Evolutionary conservation across 2,329 filamentous ascomycete species (phyloP).

Genomic region (Waltergamsia citrina): DNA sequence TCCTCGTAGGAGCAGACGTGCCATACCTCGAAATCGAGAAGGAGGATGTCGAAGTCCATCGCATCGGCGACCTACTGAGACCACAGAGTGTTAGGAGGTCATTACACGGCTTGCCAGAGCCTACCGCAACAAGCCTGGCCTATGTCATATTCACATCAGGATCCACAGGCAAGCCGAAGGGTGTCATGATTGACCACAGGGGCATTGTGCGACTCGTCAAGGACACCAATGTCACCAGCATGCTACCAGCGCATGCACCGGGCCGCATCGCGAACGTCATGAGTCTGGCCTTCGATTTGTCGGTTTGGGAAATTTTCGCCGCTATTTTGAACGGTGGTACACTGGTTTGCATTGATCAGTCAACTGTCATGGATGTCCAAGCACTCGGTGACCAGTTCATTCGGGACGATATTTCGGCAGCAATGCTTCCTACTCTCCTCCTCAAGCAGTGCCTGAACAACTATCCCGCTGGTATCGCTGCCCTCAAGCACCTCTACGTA

Average conservation of each 20-base stretch:
- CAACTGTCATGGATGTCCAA: conserved; percentile 3
- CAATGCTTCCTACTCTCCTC: conserved; percentile 8
- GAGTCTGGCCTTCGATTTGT: conserved; percentile 7
- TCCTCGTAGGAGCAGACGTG: conserved; percentile 7
- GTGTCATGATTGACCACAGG: conserved; percentile 25
- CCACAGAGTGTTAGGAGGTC: no score
- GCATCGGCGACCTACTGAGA: no score
- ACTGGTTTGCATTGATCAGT: conserved; percentile 6
- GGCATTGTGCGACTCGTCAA: conserved; percentile 7
- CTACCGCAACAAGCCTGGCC: conserved; percentile 7
- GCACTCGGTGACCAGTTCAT: conserved; percentile 5
- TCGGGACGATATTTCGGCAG: conserved; percentile 5
- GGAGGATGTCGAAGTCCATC: conserved; percentile 4
- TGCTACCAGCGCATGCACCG: neutral
- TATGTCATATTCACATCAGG: conserved; percentile 41
- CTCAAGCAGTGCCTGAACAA: conserved; percentile 11
- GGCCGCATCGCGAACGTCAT: conserved; percentile 1
- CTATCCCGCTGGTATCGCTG: conserved; percentile 3
- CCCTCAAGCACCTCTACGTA: conserved; percentile 6
- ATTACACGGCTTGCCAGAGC: no score
- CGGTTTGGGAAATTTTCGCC: conserved; percentile 7
- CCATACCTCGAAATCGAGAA: conserved; percentile 1
- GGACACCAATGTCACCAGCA: neutral
- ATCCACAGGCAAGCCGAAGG: conserved; percentile 39
- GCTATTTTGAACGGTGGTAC: conserved; percentile 8